Evolutionary conservation across 306 rosid genomes (phyloP).

Genomic region (Comarum palustre): DNA sequence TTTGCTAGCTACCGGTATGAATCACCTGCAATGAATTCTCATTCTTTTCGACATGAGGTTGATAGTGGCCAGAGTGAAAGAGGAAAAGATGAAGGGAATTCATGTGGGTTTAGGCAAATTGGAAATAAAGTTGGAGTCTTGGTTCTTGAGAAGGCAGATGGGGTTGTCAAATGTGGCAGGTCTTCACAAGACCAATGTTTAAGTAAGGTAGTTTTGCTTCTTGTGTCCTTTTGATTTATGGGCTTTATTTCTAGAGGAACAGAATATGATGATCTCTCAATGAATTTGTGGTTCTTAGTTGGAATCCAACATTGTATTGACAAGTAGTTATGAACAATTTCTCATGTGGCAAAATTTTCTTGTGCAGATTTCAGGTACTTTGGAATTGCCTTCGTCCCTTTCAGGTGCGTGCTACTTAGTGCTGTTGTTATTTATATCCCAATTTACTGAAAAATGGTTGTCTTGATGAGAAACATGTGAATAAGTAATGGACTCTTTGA

Average conservation of each 20-base stretch:
- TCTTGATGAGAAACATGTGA: neutral
- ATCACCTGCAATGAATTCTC: conserved; percentile 50
- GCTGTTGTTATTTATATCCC: neutral
- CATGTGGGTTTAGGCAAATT: conserved; percentile 14
- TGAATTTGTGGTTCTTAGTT: neutral
- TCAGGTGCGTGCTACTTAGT: conserved; percentile 50
- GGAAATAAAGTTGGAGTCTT: conserved; percentile 24
- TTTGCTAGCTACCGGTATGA: conserved; percentile 67
- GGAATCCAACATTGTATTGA: conserved; percentile 7
- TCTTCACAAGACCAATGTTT: conserved; percentile 23
- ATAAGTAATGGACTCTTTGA: neutral
- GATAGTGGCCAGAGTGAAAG: neutral
- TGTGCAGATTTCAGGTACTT: conserved; percentile 40
- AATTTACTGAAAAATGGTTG: neutral
- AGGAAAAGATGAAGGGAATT: conserved; percentile 17
- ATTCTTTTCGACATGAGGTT: conserved; percentile 17
- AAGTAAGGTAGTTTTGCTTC: conserved; percentile 35
- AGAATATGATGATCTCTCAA: neutral
- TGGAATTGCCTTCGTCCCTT: conserved; percentile 35
- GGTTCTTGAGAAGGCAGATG: conserved; percentile 25
- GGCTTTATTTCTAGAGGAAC: neutral
- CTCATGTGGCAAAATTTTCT: neutral
- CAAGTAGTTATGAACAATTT: neutral
- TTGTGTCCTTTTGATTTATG: neutral
- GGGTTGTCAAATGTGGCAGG: conserved; percentile 16